Evolutionary conservation across 805 yeast species (phyloP), one percentile per base, ranked within the genome.

Genomic region (Nakazawaea anatomiae): DNA sequence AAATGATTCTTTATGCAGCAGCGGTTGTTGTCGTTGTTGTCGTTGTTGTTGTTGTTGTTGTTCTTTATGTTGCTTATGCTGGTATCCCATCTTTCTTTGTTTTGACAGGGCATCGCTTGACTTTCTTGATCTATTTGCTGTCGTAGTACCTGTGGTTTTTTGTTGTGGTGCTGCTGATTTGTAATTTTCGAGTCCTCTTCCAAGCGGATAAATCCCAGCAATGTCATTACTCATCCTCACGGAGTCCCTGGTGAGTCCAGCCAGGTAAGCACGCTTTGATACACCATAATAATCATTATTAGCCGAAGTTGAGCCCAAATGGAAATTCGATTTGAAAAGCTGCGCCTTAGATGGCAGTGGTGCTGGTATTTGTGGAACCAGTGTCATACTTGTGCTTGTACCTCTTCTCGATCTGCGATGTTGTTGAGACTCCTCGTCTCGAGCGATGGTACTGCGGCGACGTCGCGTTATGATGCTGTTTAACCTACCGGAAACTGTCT

Each of bases 191-290:
- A 45, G 9, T 43, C 56, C 54, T 12, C 60, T 54, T 8, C 63
- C 56, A 32, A 55, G 52, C 5, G 59, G 54, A 45, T 64, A 67
- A 35, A 73, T 69, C 5, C 80, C 80, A 2, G 80, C 79, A 42
- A 74, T 69, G 48, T 68, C 69, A 54, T 76, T 70, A 0, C 80
- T 62, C 46, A 73, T 69, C 6, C 60, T 58, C 2, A 75, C 76
- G 2, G 79, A 78, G 35, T 61, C 66, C 8, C 56, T 54, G 1
- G 78, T 70, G 46, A 76, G 69, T 32, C 69, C 69, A 6, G 74
- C 73, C 11, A 62, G 63, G 7, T 63, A 58, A 32, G 48, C 52
- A 9, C 44, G 12, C 40, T 40, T 50, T 6, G 52, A 44, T 9
- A 50, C 42, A 28, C 40, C 38, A 29, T 50, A 44, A 25, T 47